A percentile compares a stretch with the other conserved stretches of the same genome.
Evolutionary conservation across 768 basidiomycete species (phyloP).

Genomic region (Imleria badia): DNA sequence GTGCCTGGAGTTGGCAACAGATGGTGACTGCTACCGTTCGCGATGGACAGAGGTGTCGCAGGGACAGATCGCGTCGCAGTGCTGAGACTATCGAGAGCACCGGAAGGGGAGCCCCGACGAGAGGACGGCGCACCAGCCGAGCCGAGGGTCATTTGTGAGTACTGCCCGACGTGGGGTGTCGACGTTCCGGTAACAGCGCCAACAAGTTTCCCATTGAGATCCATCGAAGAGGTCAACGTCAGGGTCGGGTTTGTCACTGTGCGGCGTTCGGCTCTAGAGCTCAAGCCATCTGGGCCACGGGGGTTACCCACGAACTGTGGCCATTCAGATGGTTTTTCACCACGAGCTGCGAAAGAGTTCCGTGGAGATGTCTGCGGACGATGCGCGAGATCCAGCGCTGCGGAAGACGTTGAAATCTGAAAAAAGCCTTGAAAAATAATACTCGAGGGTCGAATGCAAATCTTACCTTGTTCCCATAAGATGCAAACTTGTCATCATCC

Average conservation of each 20-base stretch:
- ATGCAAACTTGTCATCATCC: slow-evolving; percentile 83
- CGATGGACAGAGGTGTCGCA: slow-evolving; percentile 68
- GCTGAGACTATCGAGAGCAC: slow-evolving; percentile 57
- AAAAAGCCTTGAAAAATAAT: slow-evolving; percentile 3
- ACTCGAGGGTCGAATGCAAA: slow-evolving; percentile 1
- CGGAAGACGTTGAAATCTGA: slow-evolving; percentile 83
- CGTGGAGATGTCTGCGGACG: slow-evolving; percentile 79
- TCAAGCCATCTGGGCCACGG: slow-evolving; percentile 59
- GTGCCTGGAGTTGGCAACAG: slow-evolving; percentile 64
- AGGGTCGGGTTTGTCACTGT: slow-evolving; percentile 74
- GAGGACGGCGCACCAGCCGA: slow-evolving; percentile 46
- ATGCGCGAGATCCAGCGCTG: slow-evolving; percentile 90
- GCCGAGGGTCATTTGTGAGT: slow-evolving; percentile 47
- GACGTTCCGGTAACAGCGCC: slow-evolving; percentile 56
- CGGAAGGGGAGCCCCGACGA: slow-evolving; percentile 74
- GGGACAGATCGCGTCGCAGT: slow-evolving; percentile 77
- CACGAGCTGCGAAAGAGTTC: slow-evolving; percentile 54
- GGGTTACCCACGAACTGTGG: slow-evolving; percentile 75
- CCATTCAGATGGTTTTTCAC: slow-evolving; percentile 88
- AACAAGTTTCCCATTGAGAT: slow-evolving; percentile 43
- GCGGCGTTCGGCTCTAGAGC: slow-evolving; percentile 61
- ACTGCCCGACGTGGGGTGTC: slow-evolving; percentile 64
- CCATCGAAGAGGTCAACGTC: slow-evolving; percentile 57
- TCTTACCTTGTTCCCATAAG: slow-evolving; percentile 64
- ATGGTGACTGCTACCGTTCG: slow-evolving; percentile 45